Percentiles rank a stretch among this genome's conserved stretches.
phyloP scores from a whole-genome alignment of 345 rosid genomes.

The Trapa bicornis region DNA sequence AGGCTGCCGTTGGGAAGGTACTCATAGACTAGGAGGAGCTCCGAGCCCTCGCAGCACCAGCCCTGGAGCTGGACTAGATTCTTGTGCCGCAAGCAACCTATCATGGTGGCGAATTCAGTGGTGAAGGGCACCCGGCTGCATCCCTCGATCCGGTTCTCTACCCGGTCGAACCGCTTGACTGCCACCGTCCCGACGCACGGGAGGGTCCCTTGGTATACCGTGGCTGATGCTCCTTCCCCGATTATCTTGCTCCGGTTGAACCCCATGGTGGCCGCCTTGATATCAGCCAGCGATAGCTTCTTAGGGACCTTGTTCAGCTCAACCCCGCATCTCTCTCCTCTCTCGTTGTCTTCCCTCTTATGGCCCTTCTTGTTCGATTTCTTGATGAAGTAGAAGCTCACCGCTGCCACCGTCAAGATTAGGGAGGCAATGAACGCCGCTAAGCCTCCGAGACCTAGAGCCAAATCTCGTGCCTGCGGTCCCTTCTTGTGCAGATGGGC shows the following conservation, averaged over 20 bases:
- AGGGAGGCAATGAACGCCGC: slow-evolving; percentile 20
- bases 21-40: slow-evolving; percentile 55
- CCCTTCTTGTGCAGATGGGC: neutral
- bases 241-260: slow-evolving; percentile 41
- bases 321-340: slow-evolving; percentile 1
- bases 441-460: slow-evolving; percentile 38
- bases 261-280: slow-evolving; percentile 55
- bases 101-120: slow-evolving; percentile 63
- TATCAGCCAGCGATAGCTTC: slow-evolving; percentile 46
- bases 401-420: slow-evolving; percentile 15
- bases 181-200: slow-evolving; percentile 40
- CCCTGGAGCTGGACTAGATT: slow-evolving; percentile 73
- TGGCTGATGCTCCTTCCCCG: slow-evolving; percentile 73
- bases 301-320: slow-evolving; percentile 29
- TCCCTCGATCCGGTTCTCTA: slow-evolving; percentile 17
- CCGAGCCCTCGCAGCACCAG: slow-evolving; percentile 76
- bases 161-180: slow-evolving; percentile 44
- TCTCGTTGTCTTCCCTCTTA: neutral
- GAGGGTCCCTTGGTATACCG: slow-evolving; percentile 61
- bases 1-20: slow-evolving; percentile 71
- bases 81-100: slow-evolving; percentile 63
- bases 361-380: slow-evolving; percentile 10
- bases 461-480: slow-evolving; percentile 12
- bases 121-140: slow-evolving; percentile 40
- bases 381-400: slow-evolving; percentile 23